phyloP scores from a whole-genome alignment of 2,329 filamentous ascomycete genomes.

The Trichoderma koningii region DNA sequence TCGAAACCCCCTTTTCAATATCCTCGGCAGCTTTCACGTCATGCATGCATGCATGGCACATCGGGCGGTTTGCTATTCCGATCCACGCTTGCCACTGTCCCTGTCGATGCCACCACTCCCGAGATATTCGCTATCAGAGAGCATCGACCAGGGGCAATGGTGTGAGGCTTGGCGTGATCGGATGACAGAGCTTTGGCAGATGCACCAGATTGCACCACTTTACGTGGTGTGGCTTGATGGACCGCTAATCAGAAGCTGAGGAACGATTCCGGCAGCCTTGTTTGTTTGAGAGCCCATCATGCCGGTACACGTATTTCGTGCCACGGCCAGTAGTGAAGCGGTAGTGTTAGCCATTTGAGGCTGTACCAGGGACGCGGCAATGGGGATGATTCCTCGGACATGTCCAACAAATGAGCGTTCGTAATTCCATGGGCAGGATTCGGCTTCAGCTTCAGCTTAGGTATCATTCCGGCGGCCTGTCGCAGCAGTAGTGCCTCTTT shows the following conservation, averaged over 20 bases:
- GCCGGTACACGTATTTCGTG: too few species aligned
- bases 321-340: too few species aligned
- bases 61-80: neutral
- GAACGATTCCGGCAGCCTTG: too few species aligned
- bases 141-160: slow-evolving; percentile 2
- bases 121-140: slow-evolving; percentile 22
- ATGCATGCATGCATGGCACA: neutral
- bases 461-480: too few species aligned
- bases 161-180: slow-evolving; percentile 20
- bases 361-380: too few species aligned
- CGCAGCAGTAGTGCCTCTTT: too few species aligned
- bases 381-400: too few species aligned
- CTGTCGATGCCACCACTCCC: slow-evolving; percentile 1
- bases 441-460: too few species aligned
- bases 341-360: too few species aligned
- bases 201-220: neutral
- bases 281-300: too few species aligned
- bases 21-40: slow-evolving; percentile 11
- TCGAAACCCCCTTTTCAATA: neutral
- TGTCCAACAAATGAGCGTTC: too few species aligned
- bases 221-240: neutral
- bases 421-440: too few species aligned
- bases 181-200: neutral
- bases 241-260: neutral
- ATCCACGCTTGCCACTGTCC: neutral